phyloP scores from a whole-genome alignment of 192 early-diverging fungal species.

The Coemansia sp. region DNA sequence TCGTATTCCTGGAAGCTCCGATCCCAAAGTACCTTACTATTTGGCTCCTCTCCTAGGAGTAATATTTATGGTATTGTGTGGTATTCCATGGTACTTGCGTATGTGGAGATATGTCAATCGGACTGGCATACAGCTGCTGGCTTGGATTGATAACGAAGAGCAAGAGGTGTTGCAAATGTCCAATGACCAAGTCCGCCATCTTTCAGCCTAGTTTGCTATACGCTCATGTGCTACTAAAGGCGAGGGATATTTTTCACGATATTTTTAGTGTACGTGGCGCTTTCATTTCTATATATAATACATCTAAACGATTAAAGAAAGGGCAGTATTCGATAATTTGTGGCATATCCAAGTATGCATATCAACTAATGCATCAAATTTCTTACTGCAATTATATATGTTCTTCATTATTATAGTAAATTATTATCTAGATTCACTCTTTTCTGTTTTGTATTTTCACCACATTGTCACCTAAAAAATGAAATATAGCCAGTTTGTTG shows the following conservation, averaged over 20 bases:
- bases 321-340: slow-evolving; percentile 18
- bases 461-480: too few relatives aligned
- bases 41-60: slow-evolving; percentile 40
- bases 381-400: too few relatives aligned
- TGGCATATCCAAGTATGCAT: neutral
- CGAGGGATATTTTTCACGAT: too few relatives aligned
- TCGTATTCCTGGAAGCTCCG: slow-evolving; percentile 26
- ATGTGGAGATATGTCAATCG: slow-evolving; percentile 43
- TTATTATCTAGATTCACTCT: neutral
- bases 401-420: too few relatives aligned
- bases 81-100: slow-evolving; percentile 43
- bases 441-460: neutral
- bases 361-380: too few relatives aligned
- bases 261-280: too few relatives aligned
- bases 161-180: slow-evolving; percentile 35
- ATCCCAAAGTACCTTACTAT: slow-evolving; percentile 36
- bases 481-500: too few relatives aligned
- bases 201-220: neutral
- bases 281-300: too few relatives aligned
- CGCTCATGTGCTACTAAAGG: too few relatives aligned
- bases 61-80: slow-evolving; percentile 35
- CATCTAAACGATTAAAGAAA: too few relatives aligned
- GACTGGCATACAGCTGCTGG: slow-evolving; percentile 37
- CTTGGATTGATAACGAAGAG: slow-evolving; percentile 45
- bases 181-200: neutral